Percentiles rank a stretch among this genome's conserved stretches.
phyloP scores from a whole-genome alignment of 805 yeast genomes.

The Blastobotrys chiropterorum region DNA sequence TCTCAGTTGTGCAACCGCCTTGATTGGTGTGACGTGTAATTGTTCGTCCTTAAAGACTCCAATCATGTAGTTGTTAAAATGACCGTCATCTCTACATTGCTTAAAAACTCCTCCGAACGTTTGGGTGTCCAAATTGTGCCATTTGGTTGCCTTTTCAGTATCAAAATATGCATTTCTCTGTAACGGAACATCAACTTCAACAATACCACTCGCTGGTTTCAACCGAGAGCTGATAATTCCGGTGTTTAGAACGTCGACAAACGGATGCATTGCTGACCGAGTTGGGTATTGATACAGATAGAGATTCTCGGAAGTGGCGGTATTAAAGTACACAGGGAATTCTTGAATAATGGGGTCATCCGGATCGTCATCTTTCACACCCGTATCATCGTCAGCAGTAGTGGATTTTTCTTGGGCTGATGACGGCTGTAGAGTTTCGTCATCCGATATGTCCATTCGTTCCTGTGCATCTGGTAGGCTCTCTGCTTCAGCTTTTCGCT shows the following conservation, averaged over 20 bases:
- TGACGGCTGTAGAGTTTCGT: neutral
- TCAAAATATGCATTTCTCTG: conserved; percentile 59
- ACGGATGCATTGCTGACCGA: conserved; percentile 40
- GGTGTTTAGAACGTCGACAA: conserved; percentile 33
- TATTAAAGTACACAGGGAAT: conserved; percentile 48
- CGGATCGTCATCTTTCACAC: conserved; percentile 33
- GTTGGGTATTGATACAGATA: conserved; percentile 58
- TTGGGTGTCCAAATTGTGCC: conserved; percentile 59
- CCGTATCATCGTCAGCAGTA: conserved; percentile 22
- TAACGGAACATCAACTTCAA: conserved; percentile 76
- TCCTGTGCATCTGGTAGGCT: neutral
- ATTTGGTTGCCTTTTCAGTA: conserved; percentile 50
- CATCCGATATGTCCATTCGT: neutral
- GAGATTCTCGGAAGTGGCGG: conserved; percentile 28
- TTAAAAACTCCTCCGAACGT: conserved; percentile 63
- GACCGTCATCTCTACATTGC: conserved; percentile 2
- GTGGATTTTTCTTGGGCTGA: conserved; percentile 1
- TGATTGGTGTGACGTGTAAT: conserved; percentile 59
- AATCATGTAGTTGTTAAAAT: conserved; percentile 30
- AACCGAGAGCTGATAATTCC: conserved; percentile 41
- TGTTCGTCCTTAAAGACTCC: conserved; percentile 42
- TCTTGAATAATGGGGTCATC: conserved; percentile 59
- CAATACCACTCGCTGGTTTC: conserved; percentile 54
- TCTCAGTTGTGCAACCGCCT: conserved; percentile 67
- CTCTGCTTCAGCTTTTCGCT: neutral